Percentiles rank a stretch among this genome's conserved stretches.
These are phyloP conservation scores for Penicillium sp. DNA, from an alignment of 2,329 filamentous ascomycete genomes.

Conservation along the genomic window DNA sequence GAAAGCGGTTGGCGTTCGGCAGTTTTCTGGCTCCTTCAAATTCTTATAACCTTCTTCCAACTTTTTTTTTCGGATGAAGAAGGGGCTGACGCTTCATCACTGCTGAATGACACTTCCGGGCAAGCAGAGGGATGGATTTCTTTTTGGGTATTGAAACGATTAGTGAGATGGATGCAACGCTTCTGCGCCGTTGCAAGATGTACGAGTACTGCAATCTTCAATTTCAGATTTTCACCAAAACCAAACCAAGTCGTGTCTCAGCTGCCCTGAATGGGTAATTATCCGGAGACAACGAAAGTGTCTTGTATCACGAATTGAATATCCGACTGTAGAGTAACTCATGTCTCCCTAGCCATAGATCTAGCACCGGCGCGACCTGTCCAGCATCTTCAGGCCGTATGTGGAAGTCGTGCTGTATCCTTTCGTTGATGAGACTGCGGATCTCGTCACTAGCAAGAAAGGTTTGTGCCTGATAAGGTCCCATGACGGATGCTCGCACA, in stretches of 20 bases:
- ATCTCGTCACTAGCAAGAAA: slow-evolving; percentile 53
- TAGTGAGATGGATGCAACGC: slow-evolving; percentile 1
- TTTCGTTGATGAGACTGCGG: slow-evolving; percentile 48
- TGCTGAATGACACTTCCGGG: background rate
- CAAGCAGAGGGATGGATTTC: background rate
- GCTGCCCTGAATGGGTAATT: background rate
- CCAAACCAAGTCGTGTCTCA: background rate
- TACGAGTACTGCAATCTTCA: slow-evolving; percentile 9
- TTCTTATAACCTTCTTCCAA: background rate
- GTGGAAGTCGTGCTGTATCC: slow-evolving; percentile 49
- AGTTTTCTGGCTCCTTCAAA: background rate
- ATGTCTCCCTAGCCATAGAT: slow-evolving; percentile 63
- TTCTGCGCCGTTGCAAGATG: slow-evolving; percentile 9
- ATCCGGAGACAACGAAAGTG: background rate
- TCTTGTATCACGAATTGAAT: slow-evolving; percentile 56
- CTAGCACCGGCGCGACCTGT: slow-evolving; percentile 58
- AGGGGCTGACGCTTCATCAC: background rate
- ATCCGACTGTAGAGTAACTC: slow-evolving; percentile 64
- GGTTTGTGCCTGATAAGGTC: slow-evolving; percentile 61
- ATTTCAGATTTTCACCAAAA: background rate
- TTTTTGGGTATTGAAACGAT: slow-evolving; percentile 7
- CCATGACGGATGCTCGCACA: slow-evolving; percentile 61
- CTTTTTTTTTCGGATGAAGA: background rate
- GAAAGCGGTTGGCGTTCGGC: slow-evolving; percentile 11
- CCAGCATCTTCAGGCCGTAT: slow-evolving; percentile 53